Evolutionary conservation across 176 grass and related monocot species (phyloP).

Genomic region (Miscanthus lutarioriparius): DNA sequence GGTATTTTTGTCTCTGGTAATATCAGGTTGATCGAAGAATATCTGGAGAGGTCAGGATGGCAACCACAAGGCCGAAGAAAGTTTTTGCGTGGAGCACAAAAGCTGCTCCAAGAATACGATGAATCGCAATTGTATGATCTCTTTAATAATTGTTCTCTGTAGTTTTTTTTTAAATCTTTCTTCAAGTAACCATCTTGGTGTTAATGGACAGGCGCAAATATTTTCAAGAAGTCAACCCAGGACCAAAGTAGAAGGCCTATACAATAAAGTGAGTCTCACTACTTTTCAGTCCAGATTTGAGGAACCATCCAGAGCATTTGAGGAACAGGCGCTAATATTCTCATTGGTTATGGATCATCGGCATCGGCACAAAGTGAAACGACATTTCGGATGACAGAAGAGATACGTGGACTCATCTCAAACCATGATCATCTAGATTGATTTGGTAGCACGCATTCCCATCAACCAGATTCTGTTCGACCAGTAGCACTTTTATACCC

Average conservation of each 20-base stretch:
- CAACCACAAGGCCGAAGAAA: slow-evolving; percentile 41
- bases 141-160: background rate
- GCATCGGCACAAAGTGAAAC: background rate
- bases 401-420: slow-evolving; percentile 16
- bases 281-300: slow-evolving; percentile 22
- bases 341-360: background rate
- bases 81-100: slow-evolving; percentile 32
- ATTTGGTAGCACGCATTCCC: slow-evolving; percentile 21
- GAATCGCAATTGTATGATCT: slow-evolving; percentile 49
- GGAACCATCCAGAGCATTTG: background rate
- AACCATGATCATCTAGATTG: background rate
- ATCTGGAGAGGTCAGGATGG: slow-evolving; percentile 72
- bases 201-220: slow-evolving; percentile 61
- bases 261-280: background rate
- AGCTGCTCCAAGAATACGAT: slow-evolving; percentile 54
- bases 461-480: slow-evolving; percentile 2
- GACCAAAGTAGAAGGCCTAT: slow-evolving; percentile 47
- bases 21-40: slow-evolving; percentile 90
- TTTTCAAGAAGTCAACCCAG: slow-evolving; percentile 55
- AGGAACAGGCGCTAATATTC: background rate
- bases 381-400: background rate
- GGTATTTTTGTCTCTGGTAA: slow-evolving; percentile 23
- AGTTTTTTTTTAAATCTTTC: slow-evolving; percentile 10
- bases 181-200: slow-evolving; percentile 29
- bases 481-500: background rate